phyloP scores from a whole-genome alignment of 2,329 filamentous ascomycete genomes.

The Aspergillus fumigatiaffinis region DNA sequence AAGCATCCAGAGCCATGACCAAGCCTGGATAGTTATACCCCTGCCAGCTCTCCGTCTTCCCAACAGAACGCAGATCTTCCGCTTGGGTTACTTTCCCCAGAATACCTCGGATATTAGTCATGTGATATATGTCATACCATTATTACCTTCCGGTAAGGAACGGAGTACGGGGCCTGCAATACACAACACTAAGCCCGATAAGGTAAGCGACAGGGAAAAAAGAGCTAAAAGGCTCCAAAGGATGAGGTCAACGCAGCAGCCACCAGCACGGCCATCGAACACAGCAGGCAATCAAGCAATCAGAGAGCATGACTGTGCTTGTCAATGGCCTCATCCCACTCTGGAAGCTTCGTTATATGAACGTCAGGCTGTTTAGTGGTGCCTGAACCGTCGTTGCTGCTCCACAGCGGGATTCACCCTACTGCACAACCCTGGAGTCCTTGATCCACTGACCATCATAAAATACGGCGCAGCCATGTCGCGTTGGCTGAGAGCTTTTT shows the following conservation, averaged over 20 bases:
- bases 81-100: conserved; percentile 20
- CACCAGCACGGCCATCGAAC: neutral
- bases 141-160: neutral
- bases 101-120: conserved; percentile 24
- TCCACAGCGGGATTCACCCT: conserved; percentile 12
- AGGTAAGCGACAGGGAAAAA: neutral
- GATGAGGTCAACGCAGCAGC: conserved; percentile 21
- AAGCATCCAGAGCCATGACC: conserved; percentile 2
- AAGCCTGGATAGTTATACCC: conserved; percentile 1
- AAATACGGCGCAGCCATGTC: conserved; percentile 22
- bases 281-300: neutral
- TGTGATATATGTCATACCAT: conserved; percentile 9
- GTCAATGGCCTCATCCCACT: neutral
- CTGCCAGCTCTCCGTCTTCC: conserved; percentile 19
- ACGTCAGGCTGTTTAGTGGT: neutral
- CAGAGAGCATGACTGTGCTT: neutral
- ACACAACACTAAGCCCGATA: neutral
- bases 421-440: conserved; percentile 5
- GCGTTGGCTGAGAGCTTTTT: conserved; percentile 25
- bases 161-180: neutral
- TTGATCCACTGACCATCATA: neutral
- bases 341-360: neutral
- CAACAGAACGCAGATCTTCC: conserved; percentile 23
- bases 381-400: neutral
- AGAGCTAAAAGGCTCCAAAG: neutral